phyloP scores from a whole-genome alignment of 2,329 filamentous ascomycete genomes.

The Hymenoscyphus occultus region DNA sequence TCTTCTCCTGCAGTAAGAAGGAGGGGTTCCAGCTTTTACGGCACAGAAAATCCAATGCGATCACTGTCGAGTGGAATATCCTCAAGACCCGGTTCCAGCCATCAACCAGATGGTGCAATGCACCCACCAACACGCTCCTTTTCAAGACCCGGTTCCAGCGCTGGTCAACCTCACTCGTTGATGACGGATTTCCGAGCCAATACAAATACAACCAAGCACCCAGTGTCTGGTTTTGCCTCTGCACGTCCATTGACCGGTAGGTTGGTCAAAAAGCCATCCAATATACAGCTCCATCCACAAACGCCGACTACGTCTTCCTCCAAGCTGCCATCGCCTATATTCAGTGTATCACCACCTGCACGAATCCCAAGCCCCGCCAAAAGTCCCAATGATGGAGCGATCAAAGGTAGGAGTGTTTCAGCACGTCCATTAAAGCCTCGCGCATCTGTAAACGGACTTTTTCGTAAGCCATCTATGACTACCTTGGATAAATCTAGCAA shows the following conservation, averaged over 20 bases:
- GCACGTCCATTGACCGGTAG: constrained; percentile 38
- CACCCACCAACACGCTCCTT: constrained; percentile 50
- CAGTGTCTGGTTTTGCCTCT: constrained; percentile 42
- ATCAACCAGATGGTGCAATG: constrained; percentile 58
- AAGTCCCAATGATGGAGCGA: constrained; percentile 27
- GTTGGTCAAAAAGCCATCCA: constrained; percentile 39
- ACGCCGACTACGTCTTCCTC: constrained; percentile 23
- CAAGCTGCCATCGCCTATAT: constrained; percentile 38
- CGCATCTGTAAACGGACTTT: constrained; percentile 52
- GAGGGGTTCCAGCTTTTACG: constrained; percentile 71
- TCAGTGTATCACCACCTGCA: constrained; percentile 32
- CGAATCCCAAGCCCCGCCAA: constrained; percentile 38
- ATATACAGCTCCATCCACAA: constrained; percentile 25
- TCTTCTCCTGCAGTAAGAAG: constrained; percentile 70
- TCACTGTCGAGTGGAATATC: constrained; percentile 39
- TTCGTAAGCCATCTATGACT: constrained; percentile 53
- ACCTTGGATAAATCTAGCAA: constrained; percentile 37
- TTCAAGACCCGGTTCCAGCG: constrained; percentile 53
- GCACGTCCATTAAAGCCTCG: constrained; percentile 48
- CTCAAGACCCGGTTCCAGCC: constrained; percentile 49
- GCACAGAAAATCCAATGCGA: constrained; percentile 56
- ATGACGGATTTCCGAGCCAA: constrained; percentile 44
- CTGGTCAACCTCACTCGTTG: constrained; percentile 41
- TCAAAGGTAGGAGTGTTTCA: constrained; percentile 46
- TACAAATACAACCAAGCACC: constrained; percentile 44